Conservation (phyloP, 208 protist species). For the Vickermania spadyakhi region DNA sequence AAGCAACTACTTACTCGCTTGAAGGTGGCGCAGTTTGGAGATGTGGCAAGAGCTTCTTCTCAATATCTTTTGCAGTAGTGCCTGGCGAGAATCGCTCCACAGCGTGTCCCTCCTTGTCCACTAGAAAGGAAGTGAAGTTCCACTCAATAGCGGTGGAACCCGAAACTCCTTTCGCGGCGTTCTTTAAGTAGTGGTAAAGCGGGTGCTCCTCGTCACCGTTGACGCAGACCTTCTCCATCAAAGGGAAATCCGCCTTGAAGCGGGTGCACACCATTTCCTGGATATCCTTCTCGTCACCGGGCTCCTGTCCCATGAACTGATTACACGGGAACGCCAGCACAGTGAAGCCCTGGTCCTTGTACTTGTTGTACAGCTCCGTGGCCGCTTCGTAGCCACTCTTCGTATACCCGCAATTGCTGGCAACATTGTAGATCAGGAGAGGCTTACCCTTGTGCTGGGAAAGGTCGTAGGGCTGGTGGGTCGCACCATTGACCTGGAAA, state of each 20-base stretch:
- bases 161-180: conserved; percentile 39
- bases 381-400: conserved; percentile 72
- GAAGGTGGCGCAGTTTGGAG: background rate
- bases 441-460: conserved; percentile 81
- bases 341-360: conserved; percentile 77
- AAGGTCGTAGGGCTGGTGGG: conserved; percentile 82
- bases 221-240: conserved; percentile 89
- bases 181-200: conserved; percentile 81
- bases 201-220: conserved; percentile 78
- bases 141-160: conserved; percentile 79
- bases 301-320: conserved; percentile 83
- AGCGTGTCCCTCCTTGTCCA: conserved; percentile 60
- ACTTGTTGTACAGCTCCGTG: conserved; percentile 80
- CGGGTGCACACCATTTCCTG: conserved; percentile 47
- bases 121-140: conserved; percentile 93
- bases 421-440: conserved; percentile 91
- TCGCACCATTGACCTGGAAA: conserved; percentile 51
- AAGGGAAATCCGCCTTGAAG: conserved; percentile 69
- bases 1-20: too few species aligned
- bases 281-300: conserved; percentile 61
- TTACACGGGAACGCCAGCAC: conserved; percentile 92
- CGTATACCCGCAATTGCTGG: conserved; percentile 84
- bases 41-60: conserved; percentile 39
- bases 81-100: conserved; percentile 60
- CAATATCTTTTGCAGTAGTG: conserved; percentile 33